Evolutionary conservation across 2,329 filamentous ascomycete species (phyloP), one percentile per base, ranked within the genome.

Genomic region (Fusarium illudens): DNA sequence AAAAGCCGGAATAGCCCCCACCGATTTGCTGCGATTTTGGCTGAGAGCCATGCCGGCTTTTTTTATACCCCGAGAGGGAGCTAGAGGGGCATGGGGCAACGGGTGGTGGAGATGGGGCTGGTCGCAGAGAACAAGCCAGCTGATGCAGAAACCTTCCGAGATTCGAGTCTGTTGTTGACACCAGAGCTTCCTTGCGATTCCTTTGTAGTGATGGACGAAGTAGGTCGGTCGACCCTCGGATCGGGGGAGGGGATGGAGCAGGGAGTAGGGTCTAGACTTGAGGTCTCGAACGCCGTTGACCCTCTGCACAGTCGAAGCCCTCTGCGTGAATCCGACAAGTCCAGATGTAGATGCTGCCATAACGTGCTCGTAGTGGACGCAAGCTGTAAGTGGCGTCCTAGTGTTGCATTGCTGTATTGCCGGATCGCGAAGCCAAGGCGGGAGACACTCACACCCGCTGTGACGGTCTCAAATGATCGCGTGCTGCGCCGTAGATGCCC

Each of bases 131-230:
- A 32, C 20, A 30, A 11, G 32, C 27, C 44, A 37, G 12, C 25
- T 37, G 20, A 33, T 13, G 37, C 15, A 30, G 46, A 27, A 11
- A 22, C 33, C 22, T 58, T 20, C n/a, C 30, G 13, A 42, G 20
- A 37, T 37, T 25, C 8, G 36, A 25, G 12, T 55, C 7, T 42
- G n/a, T 17, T n/a, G 13, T 13, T 44, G 25, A 32, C 44, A 29
- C 20, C n/a, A 17, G 11, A 32, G 15, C 37, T 11, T 25, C 10
- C n/a, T n/a, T 7, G 34, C 51, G 42, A 27, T 22, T 8, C 33
- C 29, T 15, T 34, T 53, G 20, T 50, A 20, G 25, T 50, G 62
- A 69, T 69, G 49, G 42, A 69, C 53, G 34, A 32, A 36, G 10
- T n/a, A 56, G 37, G 46, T 34, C 49, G 39, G 48, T 22, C 33